Base-by-base conservation (phyloP, 2,329 filamentous ascomycete genomes). In the Pseudopyrenochaeta lycopersici region DNA sequence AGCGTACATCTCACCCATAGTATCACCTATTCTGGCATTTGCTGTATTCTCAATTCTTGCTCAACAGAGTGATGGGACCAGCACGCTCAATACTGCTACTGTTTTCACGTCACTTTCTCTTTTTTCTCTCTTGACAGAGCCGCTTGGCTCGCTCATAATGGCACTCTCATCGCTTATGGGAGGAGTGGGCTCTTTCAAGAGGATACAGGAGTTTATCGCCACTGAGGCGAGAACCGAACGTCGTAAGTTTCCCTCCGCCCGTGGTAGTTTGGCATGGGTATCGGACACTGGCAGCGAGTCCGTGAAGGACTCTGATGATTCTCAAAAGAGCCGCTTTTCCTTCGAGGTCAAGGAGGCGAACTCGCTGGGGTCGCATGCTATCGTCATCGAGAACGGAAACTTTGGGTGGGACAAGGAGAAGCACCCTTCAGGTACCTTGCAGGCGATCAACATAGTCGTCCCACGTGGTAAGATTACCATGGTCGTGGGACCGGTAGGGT, bases 401-500 rank as follows among this genome's bases (percentile, higher is more conserved):
- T 83, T 83, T 62, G 77, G 77, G 9, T 84, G 81, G 80, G 76
- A 80, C 32, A 58, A 4, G 71, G 77, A 18, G 29, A 76, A 78
- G 39, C 70, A 74, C 3, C 70, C 80, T 1, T 47, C 48, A 44
- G 67, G 65, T 33, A 62, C 76, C 17, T 57, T 83, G 35, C 76
- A 77, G 31, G 67, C 71, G 14, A 76, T 82, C 49, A 76, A 72
- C 7, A 58, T 82, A 30, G 67, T 60, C 7, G 68, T 82, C 29
- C 71, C 77, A 20, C 74, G 74, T 17, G 74, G 75, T 31, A 79
- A 77, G 52, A 73, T 82, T 43, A 81, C 78, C 21, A 79, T 82
- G 65, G 63, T 84, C 9, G 73, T 83, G 49, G 82, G 81, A 14
- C 81, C 82, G 14, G 79, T 82, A 20, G 82, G 80, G 4, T 82